Base-by-base conservation (phyloP, 1,139 yeast genomes). In the Diutina sp. region DNA sequence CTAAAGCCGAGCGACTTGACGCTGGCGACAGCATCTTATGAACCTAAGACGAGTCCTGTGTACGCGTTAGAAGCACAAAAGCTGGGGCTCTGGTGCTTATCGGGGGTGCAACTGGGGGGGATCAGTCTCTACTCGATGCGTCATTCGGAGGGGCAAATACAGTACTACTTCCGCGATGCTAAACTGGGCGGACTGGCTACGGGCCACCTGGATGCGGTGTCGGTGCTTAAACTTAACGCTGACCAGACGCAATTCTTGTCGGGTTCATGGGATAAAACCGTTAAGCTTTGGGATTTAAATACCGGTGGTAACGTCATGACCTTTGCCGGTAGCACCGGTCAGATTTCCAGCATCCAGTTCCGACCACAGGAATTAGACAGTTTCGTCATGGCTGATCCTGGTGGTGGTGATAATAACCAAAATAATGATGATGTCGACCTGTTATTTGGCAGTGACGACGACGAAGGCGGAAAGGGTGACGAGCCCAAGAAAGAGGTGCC, bases 261-360 rank as follows among this genome's bases (percentile, higher is more conserved):
- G 51, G 99, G 97, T 0, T 82, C 95, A 6, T 93, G 98, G 96
- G 99, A 93, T 71, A 85, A 83, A 66, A 74, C 80, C 6, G 77
- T 87, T 3, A 72, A 85, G 29, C 81, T 85, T 62, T 91, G 98
- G 97, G 99, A 93, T 69, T 72, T 95, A 56, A 79, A 87, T 61
- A 80, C 87, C 0, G 97, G 98, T 2, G 73, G 76, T 52, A 71
- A 79, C 38, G 65, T 76, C 64, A 69, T 72, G 21, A 63, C 73
- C 38, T 88, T 76, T 64, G 64, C 71, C 5, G 83, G 81, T 2
- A 76, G 83, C 54, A 76, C 87, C 0, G 93, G 97, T 1, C 98
- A 93, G 67, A 76, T 93, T 2, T 84, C 96, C 7, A 79, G 85
- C 56, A 67, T 93, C 25, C 88, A 86, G 60, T 87, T 82, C 73